Evolutionary conservation across 805 yeast genomes (phyloP), one percentile per base, ranked within the genome.

Genomic region (Myxozyma mucilagina): DNA sequence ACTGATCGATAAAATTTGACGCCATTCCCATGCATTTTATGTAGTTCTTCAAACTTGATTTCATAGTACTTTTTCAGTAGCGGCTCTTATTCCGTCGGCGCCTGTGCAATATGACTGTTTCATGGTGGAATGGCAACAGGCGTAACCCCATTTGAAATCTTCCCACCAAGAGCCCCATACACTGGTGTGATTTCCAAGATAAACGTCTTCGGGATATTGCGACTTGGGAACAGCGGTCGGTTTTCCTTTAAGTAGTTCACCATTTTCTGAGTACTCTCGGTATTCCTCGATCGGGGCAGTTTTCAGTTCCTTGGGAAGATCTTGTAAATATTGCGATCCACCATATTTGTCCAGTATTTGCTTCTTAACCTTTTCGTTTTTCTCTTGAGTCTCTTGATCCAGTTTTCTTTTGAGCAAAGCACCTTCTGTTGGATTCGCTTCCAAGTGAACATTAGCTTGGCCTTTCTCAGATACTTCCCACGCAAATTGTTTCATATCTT

Each of bases 381-480:
- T 61, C 9, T 70, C 64, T 31, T 65, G 68, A 14, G 70, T 72
- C 31, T 73, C 73, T 41, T 71, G 67, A 38, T 76, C 72, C 59
- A 72, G 66, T 66, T 74, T 68, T 47, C 76, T 75, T 58, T 76
- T 69, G 42, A 75, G 75, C 8, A 74, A 47, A 67, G 73, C 74
- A 0, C 78, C 77, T 35, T 76, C 75, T 0, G 85, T 82, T 11
- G 86, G 86, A 24, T 81, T 77, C 0, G 78, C 78, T 41, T 79
- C 78, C 16, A 71, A 59, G 49, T 71, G 72, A 9, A 74, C 56
- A 24, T 50, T 53, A 42, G 72, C 73, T 24, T 61, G 41, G 3
- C 76, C 75, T 34, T 69, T 64, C 31, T 71, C 76, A 7, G 77
- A 71, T 4, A 71, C 72, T 11, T 76, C 79, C 78, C 85, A 81